These are phyloP conservation scores for Fusarium sacchari DNA, from an alignment of 2,329 filamentous ascomycete genomes.

Conservation along the genomic window DNA sequence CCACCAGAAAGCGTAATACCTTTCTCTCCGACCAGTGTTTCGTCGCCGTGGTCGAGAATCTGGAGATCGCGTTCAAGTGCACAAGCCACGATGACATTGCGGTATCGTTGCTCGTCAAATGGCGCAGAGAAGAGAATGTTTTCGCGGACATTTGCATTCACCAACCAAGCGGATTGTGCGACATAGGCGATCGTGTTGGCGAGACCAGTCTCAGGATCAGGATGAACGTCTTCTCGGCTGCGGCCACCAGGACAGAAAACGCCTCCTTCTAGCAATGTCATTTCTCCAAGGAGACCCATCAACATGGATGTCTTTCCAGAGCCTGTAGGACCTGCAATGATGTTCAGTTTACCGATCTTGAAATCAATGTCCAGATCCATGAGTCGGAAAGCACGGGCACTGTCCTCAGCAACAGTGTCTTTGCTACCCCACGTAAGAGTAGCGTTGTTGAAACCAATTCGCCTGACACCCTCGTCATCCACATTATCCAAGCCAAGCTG, in stretches of 20 bases:
- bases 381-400: conserved; percentile 80
- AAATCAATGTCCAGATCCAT: conserved; percentile 88
- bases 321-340: conserved; percentile 92
- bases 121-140: conserved; percentile 92
- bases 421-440: conserved; percentile 90
- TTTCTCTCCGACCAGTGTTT: conserved; percentile 95
- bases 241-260: conserved; percentile 87
- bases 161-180: conserved; percentile 95
- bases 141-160: conserved; percentile 94
- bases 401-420: conserved; percentile 68
- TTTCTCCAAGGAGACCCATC: conserved; percentile 96
- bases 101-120: conserved; percentile 84
- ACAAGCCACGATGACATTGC: conserved; percentile 88
- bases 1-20: conserved; percentile 96
- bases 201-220: conserved; percentile 84
- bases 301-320: conserved; percentile 95
- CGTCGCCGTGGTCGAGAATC: conserved; percentile 90
- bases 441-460: conserved; percentile 86
- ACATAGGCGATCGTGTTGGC: conserved; percentile 96
- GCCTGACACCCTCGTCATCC: conserved; percentile 73
- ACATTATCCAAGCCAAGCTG: conserved; percentile 79
- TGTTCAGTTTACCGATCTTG: conserved; percentile 84
- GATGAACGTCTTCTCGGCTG: conserved; percentile 84
- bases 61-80: conserved; percentile 90
- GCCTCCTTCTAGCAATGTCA: conserved; percentile 83